Evolutionary conservation across 164 flowering plant species (phyloP).

Genomic region (Macadamia integrifolia): DNA sequence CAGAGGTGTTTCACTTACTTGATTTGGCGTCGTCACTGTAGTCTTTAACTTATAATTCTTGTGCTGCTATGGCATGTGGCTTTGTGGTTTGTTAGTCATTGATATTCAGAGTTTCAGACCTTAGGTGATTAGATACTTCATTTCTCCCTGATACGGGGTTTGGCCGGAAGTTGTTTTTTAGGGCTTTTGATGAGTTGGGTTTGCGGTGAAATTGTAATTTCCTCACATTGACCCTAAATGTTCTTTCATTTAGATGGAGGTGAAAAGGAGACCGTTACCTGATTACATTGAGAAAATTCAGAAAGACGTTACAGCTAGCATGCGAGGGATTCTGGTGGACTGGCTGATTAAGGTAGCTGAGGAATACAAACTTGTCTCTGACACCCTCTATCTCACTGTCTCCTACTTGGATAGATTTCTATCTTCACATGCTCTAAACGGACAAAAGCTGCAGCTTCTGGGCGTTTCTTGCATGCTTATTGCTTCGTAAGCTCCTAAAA

Average conservation of each 20-base stretch:
- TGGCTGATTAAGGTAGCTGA: slow-evolving; percentile 82
- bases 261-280: slow-evolving; percentile 45
- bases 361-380: slow-evolving; percentile 60
- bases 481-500: slow-evolving; percentile 58
- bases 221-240: background rate
- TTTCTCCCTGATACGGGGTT: background rate
- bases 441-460: slow-evolving; percentile 57
- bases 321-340: slow-evolving; percentile 66
- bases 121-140: background rate
- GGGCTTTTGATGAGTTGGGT: background rate
- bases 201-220: background rate
- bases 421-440: slow-evolving; percentile 36
- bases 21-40: background rate
- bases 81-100: background rate
- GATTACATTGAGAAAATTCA: slow-evolving; percentile 53
- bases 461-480: slow-evolving; percentile 88
- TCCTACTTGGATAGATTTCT: slow-evolving; percentile 57
- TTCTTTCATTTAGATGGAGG: slow-evolving; percentile 30
- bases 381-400: slow-evolving; percentile 57
- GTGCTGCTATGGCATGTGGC: background rate
- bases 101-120: background rate
- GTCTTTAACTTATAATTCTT: background rate
- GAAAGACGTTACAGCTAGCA: slow-evolving; percentile 47
- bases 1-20: background rate
- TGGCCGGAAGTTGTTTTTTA: background rate